phyloP scores from a whole-genome alignment of 129 eudicot genomes.

The carrot (Daucus carota) region DH1_v3.0 NC_030382.2:43364501-43365000 shows the following conservation, averaged over 20 bases:
- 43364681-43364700: slow-evolving; percentile 96
- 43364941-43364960: not conserved
- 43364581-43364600: slow-evolving; percentile 97
- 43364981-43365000: not conserved
- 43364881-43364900: too few relatives aligned
- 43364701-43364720: slow-evolving; percentile 83
- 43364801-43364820: too few relatives aligned
- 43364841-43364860: not conserved
- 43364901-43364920: too few relatives aligned
- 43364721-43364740: slow-evolving; percentile 96
- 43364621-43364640: not conserved
- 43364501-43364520: slow-evolving; percentile 91
- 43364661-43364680: slow-evolving; percentile 80
- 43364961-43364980: not conserved
- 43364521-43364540: slow-evolving; percentile 98
- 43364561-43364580: slow-evolving; percentile 91
- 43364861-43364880: too few relatives aligned
- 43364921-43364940: too few relatives aligned
- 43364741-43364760: slow-evolving; percentile 94
- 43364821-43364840: not conserved
- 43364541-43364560: slow-evolving; percentile 91
- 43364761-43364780: slow-evolving; percentile 72
- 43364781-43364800: not conserved
- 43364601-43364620: not conserved
- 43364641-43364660: not conserved